Conservation (phyloP, 208 protist genomes). For the Trichomonas vaginalis region DNA sequence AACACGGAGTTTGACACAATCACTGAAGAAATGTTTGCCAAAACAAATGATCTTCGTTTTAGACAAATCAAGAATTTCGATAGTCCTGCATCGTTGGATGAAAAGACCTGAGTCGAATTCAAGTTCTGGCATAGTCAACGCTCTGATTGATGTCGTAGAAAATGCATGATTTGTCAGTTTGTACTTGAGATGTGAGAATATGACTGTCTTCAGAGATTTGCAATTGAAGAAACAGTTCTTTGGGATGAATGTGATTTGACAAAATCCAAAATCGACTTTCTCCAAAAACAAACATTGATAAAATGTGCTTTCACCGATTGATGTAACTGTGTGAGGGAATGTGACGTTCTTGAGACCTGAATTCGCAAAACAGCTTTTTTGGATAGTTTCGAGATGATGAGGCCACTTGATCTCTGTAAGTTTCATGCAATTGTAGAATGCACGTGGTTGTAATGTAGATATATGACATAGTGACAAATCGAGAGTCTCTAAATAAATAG, state of each 20-base stretch:
- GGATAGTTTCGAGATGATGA: not conserved
- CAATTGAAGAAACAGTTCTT: not conserved
- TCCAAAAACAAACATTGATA: not conserved
- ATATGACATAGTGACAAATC: not conserved
- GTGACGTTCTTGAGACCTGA: not conserved
- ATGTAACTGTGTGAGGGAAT: not conserved
- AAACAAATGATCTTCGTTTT: not conserved
- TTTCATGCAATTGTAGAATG: not conserved
- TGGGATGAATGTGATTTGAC: not conserved
- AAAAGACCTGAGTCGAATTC: not conserved
- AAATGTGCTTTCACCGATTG: not conserved
- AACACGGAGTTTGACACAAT: not conserved
- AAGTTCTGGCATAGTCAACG: not conserved
- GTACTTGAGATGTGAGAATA: not conserved
- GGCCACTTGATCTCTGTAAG: not conserved
- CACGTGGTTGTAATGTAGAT: not conserved
- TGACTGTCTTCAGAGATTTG: not conserved
- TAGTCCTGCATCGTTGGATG: not conserved
- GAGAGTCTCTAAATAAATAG: not conserved
- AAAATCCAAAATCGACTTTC: not conserved
- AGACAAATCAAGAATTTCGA: not conserved
- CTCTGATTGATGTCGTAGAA: not conserved
- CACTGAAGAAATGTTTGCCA: not conserved
- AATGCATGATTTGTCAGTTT: not conserved
- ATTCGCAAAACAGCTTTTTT: not conserved